Base-by-base conservation (phyloP, 106 monocot species). In the Acorus gramineus region DNA sequence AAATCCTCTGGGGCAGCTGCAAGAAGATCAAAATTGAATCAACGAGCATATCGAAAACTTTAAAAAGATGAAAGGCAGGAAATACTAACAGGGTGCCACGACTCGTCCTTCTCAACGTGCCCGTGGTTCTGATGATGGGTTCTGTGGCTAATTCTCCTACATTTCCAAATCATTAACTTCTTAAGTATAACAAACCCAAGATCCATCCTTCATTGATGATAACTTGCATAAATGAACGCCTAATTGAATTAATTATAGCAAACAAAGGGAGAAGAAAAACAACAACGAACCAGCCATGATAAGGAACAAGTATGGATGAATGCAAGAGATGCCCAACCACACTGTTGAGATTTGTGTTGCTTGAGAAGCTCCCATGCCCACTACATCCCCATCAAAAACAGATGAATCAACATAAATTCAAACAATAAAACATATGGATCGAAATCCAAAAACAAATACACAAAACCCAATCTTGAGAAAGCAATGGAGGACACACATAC, bases 341-440 rank as follows among this genome's bases (percentile, higher is more conserved):
- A 43, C 86, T 94, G 61, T 94, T 94, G 13, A 94, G 62, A 64
- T 84, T 94, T 2, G 73, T 54, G 50, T 82, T 55, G 49, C 57
- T 82, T 3, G 94, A 90, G 61, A 94, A 94, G 66, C 94, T 94
- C 47, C 94, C 94, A 55, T 94, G 94, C 3, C 94, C 94, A 76
- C 94, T 94, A 75, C 59, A 28, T 28, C 28, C 28, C 28, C 28
- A 28, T 28, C 28, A 28, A 28, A 28, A 28, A 28, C 28, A 28
- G 28, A 28, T 28, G 28, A 28, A 28, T 28, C 28, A 28, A 28
- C 28, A 28, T 28, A 28, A 28, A 28, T 28, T 28, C 28, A 28
- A 28, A 28, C 0, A 28, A 28, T 28, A 28, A 0, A 28, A 28
- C 28, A 28, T 28, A 28, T 28, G 28, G 28, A 28, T 0, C 1